Base-by-base conservation (phyloP, 352 stramenopile species). In the Globisporangium megalacanthum region DNA sequence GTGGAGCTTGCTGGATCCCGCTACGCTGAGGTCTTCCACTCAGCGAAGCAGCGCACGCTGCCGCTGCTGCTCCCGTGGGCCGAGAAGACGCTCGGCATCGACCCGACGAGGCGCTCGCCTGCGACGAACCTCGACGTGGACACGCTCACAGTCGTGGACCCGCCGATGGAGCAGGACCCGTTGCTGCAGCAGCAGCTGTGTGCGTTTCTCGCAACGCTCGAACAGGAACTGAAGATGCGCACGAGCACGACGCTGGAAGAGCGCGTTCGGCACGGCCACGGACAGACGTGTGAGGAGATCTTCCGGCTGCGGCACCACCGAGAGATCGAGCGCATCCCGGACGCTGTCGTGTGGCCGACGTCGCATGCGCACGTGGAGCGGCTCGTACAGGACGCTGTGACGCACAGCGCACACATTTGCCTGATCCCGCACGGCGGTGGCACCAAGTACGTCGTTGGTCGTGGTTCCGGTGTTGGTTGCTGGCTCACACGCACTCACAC, bases 391-490 rank as follows among this genome's bases (percentile, higher is more conserved):
- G 66, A 89, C 37, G 88, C 89, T 3, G 76, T 69, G 29, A n/a
- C 69, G 22, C 72, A 61, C 62, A 69, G 60, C 6, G 64, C 86
- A 37, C 64, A 70, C 49, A 83, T 96, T 62, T 97, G 90, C 64
- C 61, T 98, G 17, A 97, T 98, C 59, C 95, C 95, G 0, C 97
- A 95, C 77, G 95, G 95, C 55, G 95, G 95, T 50, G 94, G 94
- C 20, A 98, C 94, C 48, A 98, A 97, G 69, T 87, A 83, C 25
- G 52, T 90, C 72, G n/a, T 45, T 19, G 6, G 8, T 25, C 6
- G 39, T 31, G 13, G 9, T 29, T 17, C 41, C 45, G 17, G 31
- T 4, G 13, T 29, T 29, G 25, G 25, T 29, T 29, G 25, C 2
- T 29, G 25, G 25, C 4, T 29, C 25, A 29, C 25, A 29, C 25